These are phyloP conservation scores for Fusarium sp. DNA, from an alignment of 2,329 filamentous ascomycete genomes.

Conservation along the genomic window DNA sequence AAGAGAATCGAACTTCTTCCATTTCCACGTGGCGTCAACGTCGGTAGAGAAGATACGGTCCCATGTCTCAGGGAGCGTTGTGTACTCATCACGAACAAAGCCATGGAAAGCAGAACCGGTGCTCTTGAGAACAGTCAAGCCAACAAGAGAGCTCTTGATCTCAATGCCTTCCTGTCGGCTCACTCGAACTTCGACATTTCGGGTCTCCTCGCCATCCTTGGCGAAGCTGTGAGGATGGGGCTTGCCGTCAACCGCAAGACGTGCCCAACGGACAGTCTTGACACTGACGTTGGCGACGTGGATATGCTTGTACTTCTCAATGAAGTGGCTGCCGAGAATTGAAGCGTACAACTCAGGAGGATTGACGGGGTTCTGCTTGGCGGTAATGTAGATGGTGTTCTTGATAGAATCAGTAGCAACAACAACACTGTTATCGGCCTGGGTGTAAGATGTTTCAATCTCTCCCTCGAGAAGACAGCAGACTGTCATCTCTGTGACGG, in stretches of 20 bases:
- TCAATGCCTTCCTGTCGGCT: conserved; percentile 76
- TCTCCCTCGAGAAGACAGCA: conserved; percentile 92
- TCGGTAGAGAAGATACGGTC: conserved; percentile 96
- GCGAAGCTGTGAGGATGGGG: conserved; percentile 96
- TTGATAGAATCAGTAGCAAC: conserved; percentile 99
- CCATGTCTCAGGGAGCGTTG: conserved; percentile 89
- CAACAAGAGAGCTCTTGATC: conserved; percentile 82
- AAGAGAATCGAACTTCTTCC: conserved; percentile 77
- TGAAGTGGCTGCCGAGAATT: conserved; percentile 87
- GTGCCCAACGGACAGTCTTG: conserved; percentile 89
- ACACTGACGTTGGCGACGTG: conserved; percentile 84
- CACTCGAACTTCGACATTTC: conserved; percentile 81
- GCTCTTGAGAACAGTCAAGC: conserved; percentile 92
- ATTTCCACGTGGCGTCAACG: conserved; percentile 88
- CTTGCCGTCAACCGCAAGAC: conserved; percentile 87
- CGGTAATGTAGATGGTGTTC: conserved; percentile 95
- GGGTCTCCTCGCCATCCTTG: conserved; percentile 88
- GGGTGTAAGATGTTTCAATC: conserved; percentile 90
- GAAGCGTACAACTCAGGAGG: conserved; percentile 93
- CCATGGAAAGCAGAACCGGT: conserved; percentile 96
- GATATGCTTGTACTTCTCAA: conserved; percentile 90
- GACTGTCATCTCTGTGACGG: conserved; percentile 94
- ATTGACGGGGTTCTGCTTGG: conserved; percentile 91
- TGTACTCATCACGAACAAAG: conserved; percentile 93
- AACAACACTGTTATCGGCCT: conserved; percentile 92